These are phyloP conservation scores for Rhamnella rubrinervis DNA, from an alignment of 331 rosid genomes.

Conservation along the genomic window DNA sequence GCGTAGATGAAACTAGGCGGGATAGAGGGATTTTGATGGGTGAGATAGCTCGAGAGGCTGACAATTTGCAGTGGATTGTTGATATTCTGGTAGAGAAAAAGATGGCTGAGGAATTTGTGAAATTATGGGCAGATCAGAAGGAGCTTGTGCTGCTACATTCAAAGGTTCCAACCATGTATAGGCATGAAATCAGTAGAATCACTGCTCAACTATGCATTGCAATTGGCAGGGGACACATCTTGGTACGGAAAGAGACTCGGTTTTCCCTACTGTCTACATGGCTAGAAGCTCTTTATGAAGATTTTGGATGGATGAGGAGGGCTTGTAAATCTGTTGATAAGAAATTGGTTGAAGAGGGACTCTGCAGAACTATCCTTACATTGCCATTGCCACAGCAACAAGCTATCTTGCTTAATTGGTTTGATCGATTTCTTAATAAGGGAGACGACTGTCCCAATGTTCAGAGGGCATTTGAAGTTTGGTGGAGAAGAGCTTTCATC, in stretches of 20 bases:
- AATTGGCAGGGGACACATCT: conserved; percentile 71
- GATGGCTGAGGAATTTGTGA: conserved; percentile 78
- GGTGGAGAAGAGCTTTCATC: conserved; percentile 95
- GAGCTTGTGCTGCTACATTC: conserved; percentile 80
- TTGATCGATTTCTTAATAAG: conserved; percentile 73
- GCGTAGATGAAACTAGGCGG: conserved; percentile 29
- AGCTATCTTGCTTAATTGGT: conserved; percentile 69
- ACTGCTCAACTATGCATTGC: conserved; percentile 82
- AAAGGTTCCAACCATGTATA: conserved; percentile 57
- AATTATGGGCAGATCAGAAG: conserved; percentile 88
- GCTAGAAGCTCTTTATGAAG: conserved; percentile 88
- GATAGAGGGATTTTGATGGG: conserved; percentile 63
- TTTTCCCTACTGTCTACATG: conserved; percentile 73
- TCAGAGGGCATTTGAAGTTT: conserved; percentile 88
- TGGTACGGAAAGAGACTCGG: conserved; percentile 72
- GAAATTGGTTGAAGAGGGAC: conserved; percentile 79
- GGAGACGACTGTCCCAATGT: conserved; percentile 92
- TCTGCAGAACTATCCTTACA: conserved; percentile 84
- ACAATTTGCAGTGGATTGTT: conserved; percentile 85
- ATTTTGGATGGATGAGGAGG: conserved; percentile 91
- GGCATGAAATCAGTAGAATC: conserved; percentile 79
- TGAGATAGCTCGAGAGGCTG: conserved; percentile 84
- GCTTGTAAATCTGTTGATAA: conserved; percentile 59
- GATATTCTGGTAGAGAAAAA: conserved; percentile 63
- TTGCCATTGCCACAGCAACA: conserved; percentile 85